These are phyloP conservation scores for Cryptosporidium sp. DNA, from an alignment of 169 alveolate genomes.

Conservation along the genomic window DNA sequence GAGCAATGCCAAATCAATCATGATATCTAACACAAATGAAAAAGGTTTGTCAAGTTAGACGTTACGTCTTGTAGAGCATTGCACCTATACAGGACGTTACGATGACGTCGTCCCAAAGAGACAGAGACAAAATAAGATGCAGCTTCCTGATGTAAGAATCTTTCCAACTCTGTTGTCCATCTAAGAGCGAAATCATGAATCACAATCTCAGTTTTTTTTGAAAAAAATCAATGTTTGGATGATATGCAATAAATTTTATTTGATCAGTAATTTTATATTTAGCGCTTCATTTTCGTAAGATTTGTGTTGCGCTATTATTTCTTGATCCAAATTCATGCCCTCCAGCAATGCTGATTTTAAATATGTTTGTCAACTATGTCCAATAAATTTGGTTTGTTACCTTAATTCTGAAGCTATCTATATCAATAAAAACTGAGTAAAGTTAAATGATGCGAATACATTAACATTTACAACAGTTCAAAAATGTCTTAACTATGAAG, in stretches of 20 bases:
- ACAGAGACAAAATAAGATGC: constrained; percentile 75
- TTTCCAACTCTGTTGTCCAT: background rate
- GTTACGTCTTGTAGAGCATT: constrained; percentile 77
- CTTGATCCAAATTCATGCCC: constrained; percentile 17
- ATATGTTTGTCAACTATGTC: background rate
- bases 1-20: background rate
- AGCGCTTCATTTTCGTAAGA: constrained; percentile 17
- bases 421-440: background rate
- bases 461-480: background rate
- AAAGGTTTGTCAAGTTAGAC: constrained; percentile 74
- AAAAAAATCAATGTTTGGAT: background rate
- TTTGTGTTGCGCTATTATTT: constrained; percentile 24
- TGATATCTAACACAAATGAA: constrained; percentile 5
- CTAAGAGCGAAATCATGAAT: background rate
- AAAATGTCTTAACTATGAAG: background rate
- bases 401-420: background rate
- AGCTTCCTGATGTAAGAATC: constrained; percentile 32
- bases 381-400: background rate
- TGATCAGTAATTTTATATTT: background rate
- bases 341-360: background rate
- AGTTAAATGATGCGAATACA: background rate
- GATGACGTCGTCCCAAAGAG: constrained; percentile 78
- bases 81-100: constrained; percentile 78
- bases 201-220: background rate
- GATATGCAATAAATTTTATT: background rate